These are phyloP conservation scores for Scytalidium lignicola DNA, from an alignment of 2,329 filamentous ascomycete species.

Conservation along the genomic window DNA sequence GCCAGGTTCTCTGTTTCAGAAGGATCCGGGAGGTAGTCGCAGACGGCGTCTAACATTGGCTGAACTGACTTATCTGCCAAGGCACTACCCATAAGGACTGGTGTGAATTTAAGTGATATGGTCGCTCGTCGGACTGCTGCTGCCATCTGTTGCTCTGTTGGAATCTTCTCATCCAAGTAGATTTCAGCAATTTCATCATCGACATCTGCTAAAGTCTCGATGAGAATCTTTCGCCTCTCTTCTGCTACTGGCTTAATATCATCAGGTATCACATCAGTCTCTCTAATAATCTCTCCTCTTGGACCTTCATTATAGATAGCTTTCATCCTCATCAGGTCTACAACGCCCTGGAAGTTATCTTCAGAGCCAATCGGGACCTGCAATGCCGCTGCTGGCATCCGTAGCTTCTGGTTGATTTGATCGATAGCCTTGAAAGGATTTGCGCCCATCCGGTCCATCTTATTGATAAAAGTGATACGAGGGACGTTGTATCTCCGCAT, in stretches of 20 bases:
- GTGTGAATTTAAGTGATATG: conserved; percentile 83
- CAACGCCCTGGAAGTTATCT: conserved; percentile 85
- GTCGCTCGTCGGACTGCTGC: conserved; percentile 87
- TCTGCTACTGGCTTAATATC: conserved; percentile 69
- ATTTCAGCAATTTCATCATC: conserved; percentile 97
- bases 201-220: conserved; percentile 94
- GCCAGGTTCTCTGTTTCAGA: conserved; percentile 84
- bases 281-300: conserved; percentile 70
- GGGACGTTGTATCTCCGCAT: conserved; percentile 99
- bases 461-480: conserved; percentile 94
- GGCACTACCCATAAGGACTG: conserved; percentile 94
- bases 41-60: conserved; percentile 93
- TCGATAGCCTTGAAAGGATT: conserved; percentile 98
- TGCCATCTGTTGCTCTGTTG: conserved; percentile 79
- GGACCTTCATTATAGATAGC: conserved; percentile 87
- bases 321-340: conserved; percentile 90
- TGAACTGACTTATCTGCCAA: conserved; percentile 93
- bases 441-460: conserved; percentile 98
- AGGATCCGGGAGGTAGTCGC: conserved; percentile 93
- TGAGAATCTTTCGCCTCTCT: conserved; percentile 78
- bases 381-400: conserved; percentile 87
- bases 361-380: conserved; percentile 93
- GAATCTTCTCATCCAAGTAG: conserved; percentile 81
- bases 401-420: conserved; percentile 94
- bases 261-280: conserved; percentile 77